phyloP scores from a whole-genome alignment of 148 eudicot genomes.

The Pouteria glomerata region DNA sequence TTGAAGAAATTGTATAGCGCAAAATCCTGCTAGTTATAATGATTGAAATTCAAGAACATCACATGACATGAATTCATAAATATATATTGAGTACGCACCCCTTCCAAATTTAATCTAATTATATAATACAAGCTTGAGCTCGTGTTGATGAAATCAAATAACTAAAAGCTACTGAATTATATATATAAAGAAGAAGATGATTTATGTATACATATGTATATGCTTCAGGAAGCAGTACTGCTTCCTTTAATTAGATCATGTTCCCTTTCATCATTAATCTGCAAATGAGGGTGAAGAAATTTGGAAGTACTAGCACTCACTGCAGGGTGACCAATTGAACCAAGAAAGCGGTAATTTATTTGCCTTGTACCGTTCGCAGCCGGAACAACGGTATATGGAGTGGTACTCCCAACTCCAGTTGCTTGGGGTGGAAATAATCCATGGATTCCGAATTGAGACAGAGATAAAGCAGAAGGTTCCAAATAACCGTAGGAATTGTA shows the following conservation, averaged over 20 bases:
- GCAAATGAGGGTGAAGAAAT: slow-evolving; percentile 15
- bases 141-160: too few relatives aligned
- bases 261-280: slow-evolving; percentile 8
- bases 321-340: slow-evolving; percentile 9
- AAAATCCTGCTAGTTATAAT: too few relatives aligned
- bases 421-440: slow-evolving; percentile 31
- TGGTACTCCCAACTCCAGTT: too few relatives aligned
- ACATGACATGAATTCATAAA: too few relatives aligned
- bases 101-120: too few relatives aligned
- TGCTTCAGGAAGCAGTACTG: background rate
- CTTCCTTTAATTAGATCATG: slow-evolving; percentile 3
- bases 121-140: too few relatives aligned
- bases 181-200: too few relatives aligned
- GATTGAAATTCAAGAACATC: too few relatives aligned
- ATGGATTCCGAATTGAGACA: slow-evolving; percentile 45
- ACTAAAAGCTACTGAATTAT: too few relatives aligned
- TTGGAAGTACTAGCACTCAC: slow-evolving; percentile 24
- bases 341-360: slow-evolving; percentile 21
- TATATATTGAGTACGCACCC: too few relatives aligned
- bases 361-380: slow-evolving; percentile 33
- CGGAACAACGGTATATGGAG: slow-evolving; percentile 17
- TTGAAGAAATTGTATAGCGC: too few relatives aligned
- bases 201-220: too few relatives aligned
- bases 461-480: slow-evolving; percentile 55
- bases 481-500: slow-evolving; percentile 33